Percentiles rank a stretch among this genome's conserved stretches.
Conservation (phyloP, 306 rosid species). For the Trifolium repens region DNA sequence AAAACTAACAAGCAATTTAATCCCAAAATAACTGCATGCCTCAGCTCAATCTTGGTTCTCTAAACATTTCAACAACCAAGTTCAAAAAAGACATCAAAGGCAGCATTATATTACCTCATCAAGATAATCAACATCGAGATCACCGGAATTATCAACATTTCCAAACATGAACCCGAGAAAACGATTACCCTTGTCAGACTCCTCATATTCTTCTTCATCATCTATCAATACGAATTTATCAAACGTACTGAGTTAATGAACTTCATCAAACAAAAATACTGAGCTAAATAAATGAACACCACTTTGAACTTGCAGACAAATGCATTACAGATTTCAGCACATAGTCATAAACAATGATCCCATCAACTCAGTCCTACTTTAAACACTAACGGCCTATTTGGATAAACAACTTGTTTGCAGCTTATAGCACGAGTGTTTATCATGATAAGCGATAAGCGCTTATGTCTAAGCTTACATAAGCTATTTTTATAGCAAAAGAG, state of each 20-base stretch:
- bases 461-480: too few relatives aligned
- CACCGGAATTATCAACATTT: slow-evolving; percentile 92
- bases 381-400: too few relatives aligned
- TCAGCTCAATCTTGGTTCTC: slow-evolving; percentile 30
- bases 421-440: too few relatives aligned
- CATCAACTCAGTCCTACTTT: slow-evolving; percentile 16
- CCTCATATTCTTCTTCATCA: slow-evolving; percentile 86
- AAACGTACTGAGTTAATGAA: slow-evolving; percentile 34
- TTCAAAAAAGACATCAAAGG: slow-evolving; percentile 35
- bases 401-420: too few relatives aligned
- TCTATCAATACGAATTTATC: slow-evolving; percentile 50
- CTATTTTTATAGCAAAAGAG: too few relatives aligned
- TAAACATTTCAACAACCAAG: slow-evolving; percentile 16
- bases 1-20: not conserved
- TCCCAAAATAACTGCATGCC: slow-evolving; percentile 22
- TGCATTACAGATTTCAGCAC: not conserved
- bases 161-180: slow-evolving; percentile 95
- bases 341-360: slow-evolving; percentile 11
- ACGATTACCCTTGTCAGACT: slow-evolving; percentile 71
- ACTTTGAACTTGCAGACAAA: not conserved
- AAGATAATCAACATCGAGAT: slow-evolving; percentile 93
- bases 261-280: slow-evolving; percentile 33
- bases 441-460: too few relatives aligned
- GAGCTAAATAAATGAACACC: slow-evolving; percentile 6
- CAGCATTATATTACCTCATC: slow-evolving; percentile 71